A percentile compares a stretch with the other conserved stretches of the same genome.
Conservation (phyloP, 345 rosid species). For the Noccaea bulbosa region DNA sequence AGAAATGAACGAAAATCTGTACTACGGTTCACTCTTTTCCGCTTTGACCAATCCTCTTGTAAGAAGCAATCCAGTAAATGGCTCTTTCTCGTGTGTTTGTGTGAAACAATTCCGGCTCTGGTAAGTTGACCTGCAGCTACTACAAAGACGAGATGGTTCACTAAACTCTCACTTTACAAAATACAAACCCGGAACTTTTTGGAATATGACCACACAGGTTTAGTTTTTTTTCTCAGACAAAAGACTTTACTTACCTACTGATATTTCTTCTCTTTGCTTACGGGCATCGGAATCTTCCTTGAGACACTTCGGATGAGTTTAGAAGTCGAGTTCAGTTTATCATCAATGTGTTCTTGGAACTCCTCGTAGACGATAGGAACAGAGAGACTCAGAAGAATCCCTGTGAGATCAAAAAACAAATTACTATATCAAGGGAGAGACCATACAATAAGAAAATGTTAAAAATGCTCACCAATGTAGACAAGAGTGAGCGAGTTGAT, state of each 20-base stretch:
- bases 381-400: conserved; percentile 69
- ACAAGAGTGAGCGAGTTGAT: conserved; percentile 74
- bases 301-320: conserved; percentile 52
- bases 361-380: conserved; percentile 73
- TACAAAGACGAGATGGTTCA: not conserved
- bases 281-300: conserved; percentile 56
- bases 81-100: conserved; percentile 10
- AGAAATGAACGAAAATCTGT: conserved; percentile 37
- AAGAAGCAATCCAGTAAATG: conserved; percentile 25
- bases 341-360: conserved; percentile 71
- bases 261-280: conserved; percentile 70
- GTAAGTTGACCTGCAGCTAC: conserved; percentile 31
- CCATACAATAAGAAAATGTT: not conserved
- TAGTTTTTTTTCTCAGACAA: not conserved
- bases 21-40: conserved; percentile 33
- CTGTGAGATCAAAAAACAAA: conserved; percentile 47
- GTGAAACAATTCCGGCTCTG: conserved; percentile 10
- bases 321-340: conserved; percentile 54
- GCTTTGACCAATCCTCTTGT: conserved; percentile 21
- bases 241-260: conserved; percentile 56
- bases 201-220: conserved; percentile 10
- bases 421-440: conserved; percentile 7
- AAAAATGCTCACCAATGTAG: conserved; percentile 69
- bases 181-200: conserved; percentile 13
- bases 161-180: conserved; percentile 10